A percentile compares a stretch with the other conserved stretches of the same genome.
Conservation (phyloP, 2,329 filamentous ascomycete species). For the Pseudocercospora fijiensis region DNA sequence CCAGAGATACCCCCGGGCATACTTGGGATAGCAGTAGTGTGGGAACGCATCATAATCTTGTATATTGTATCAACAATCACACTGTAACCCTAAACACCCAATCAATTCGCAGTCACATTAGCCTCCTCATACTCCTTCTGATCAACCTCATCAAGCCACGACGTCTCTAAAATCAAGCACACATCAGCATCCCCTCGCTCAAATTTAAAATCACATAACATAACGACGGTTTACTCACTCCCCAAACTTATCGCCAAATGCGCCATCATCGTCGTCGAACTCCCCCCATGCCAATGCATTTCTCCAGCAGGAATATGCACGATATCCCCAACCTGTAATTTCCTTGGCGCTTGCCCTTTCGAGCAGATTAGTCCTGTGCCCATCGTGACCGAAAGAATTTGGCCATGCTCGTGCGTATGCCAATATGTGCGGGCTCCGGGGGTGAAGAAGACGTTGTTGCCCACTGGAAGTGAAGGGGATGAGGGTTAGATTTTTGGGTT, state of each 20-base stretch:
- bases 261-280: slow-evolving; percentile 43
- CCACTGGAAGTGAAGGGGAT: no score
- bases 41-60: background rate
- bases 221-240: slow-evolving; percentile 27
- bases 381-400: slow-evolving; percentile 44
- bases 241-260: slow-evolving; percentile 44
- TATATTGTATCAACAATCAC: background rate
- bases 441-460: slow-evolving; percentile 45
- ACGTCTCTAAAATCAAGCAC: slow-evolving; percentile 33
- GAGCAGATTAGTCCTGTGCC: slow-evolving; percentile 48
- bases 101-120: slow-evolving; percentile 21
- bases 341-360: slow-evolving; percentile 40
- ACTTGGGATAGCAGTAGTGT: background rate
- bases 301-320: slow-evolving; percentile 45
- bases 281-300: slow-evolving; percentile 49
- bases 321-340: slow-evolving; percentile 44
- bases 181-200: background rate
- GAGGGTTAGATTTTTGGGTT: no score
- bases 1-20: background rate
- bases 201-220: background rate
- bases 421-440: slow-evolving; percentile 48
- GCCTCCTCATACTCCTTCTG: slow-evolving; percentile 42
- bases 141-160: slow-evolving; percentile 41
- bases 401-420: slow-evolving; percentile 49
- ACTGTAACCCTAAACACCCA: background rate